Conservation (phyloP, 2,329 filamentous ascomycete genomes). For the Seiridium cupressi region DNA sequence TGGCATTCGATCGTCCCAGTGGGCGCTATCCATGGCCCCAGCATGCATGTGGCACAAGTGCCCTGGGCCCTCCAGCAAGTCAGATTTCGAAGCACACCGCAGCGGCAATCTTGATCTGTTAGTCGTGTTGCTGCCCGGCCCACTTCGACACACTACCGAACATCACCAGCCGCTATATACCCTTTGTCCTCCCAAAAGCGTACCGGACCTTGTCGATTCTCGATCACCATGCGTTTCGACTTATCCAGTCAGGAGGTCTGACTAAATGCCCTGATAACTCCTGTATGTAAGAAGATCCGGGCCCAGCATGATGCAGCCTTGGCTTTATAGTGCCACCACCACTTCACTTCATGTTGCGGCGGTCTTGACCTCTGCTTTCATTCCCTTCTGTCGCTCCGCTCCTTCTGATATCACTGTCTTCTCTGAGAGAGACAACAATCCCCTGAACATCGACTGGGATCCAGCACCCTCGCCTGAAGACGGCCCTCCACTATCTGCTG, state of each 20-base stretch:
- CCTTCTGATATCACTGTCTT: slow-evolving; percentile 15
- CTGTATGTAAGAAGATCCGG: slow-evolving; percentile 24
- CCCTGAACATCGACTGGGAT: slow-evolving; percentile 49
- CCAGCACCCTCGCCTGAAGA: slow-evolving; percentile 60
- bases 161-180: slow-evolving; percentile 60
- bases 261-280: slow-evolving; percentile 23
- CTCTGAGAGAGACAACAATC: slow-evolving; percentile 27
- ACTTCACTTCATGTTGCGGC: slow-evolving; percentile 21
- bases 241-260: slow-evolving; percentile 41
- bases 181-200: slow-evolving; percentile 42
- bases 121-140: slow-evolving; percentile 23
- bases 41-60: slow-evolving; percentile 31
- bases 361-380: slow-evolving; percentile 20
- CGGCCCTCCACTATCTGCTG: slow-evolving; percentile 57
- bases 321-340: slow-evolving; percentile 28
- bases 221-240: slow-evolving; percentile 51
- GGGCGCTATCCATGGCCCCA: slow-evolving; percentile 36
- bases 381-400: slow-evolving; percentile 23
- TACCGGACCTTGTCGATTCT: slow-evolving; percentile 42
- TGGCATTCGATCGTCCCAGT: slow-evolving; percentile 26
- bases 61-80: slow-evolving; percentile 36
- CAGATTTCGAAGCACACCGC: slow-evolving; percentile 36
- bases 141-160: slow-evolving; percentile 39
- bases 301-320: slow-evolving; percentile 28
- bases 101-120: slow-evolving; percentile 35